Base-by-base conservation (phyloP, 192 early-diverging fungal species). In the Backusella australiensis region DNA sequence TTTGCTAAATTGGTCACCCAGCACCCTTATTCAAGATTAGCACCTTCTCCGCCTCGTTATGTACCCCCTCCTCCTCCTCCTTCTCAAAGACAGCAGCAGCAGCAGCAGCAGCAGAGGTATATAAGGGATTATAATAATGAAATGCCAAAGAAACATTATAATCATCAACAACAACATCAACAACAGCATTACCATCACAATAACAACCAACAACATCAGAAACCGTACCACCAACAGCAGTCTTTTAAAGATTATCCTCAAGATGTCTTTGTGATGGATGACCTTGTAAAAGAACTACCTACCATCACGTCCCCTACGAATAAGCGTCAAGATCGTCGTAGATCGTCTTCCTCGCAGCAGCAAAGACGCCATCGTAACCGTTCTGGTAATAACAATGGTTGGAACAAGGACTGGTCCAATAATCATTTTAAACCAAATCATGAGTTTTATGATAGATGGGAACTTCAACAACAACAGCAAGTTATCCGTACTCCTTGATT, bases 201-300 rank as follows among this genome's bases (percentile, higher is more conserved):
- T 63, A 63, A 14, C 26, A 63, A 63, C 56, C 56, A 63, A 14
- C 21, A 29, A 12, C 56, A 63, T 19, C 46, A 49, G 46, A 49
- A 49, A 49, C 17, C 46, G 19, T 17, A 49, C 46, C 19, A 49
- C 19, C 19, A 49, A 6, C 19, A 23, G 26, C 56, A 26, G 14
- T 63, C 56, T 4, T 63, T 29, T 11, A 63, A 63, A 63, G 67
- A 68, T 19, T 35, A 68, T 4, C 32, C 21, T 23, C n/a, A 79
- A 39, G 78, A 56, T 79, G 72, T 79, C 4, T 81, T 81, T 65
- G 35, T 72, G 19, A 78, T 81, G 80, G 80, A 81, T 46, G 80
- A 81, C n/a, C 39, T 67, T 6, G 38, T 63, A 11, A 49, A 66
- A n/a, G 59, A 56, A 35, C n/a, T 71, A 15, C 59, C 71, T 15